Conservation (phyloP, 129 eudicot species). For the Pulicaria dysenterica region DNA sequence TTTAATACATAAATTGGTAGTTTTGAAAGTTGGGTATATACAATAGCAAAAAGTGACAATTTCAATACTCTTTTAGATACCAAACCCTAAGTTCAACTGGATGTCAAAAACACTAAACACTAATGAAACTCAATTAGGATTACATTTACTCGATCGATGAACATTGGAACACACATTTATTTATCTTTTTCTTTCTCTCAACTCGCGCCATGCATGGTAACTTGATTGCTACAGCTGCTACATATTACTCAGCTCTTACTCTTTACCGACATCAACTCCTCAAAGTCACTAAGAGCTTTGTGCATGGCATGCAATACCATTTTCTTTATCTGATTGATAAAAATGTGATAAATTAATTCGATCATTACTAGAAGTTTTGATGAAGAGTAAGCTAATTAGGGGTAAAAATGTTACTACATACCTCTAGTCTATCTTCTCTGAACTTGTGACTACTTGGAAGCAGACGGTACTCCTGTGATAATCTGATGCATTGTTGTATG, state of each 20-base stretch:
- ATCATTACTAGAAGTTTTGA: neutral
- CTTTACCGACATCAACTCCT: neutral
- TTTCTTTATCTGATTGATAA: conserved; percentile 55
- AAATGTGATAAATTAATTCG: neutral
- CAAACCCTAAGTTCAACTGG: too few species aligned
- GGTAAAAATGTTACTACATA: neutral
- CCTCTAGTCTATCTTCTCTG: conserved; percentile 85
- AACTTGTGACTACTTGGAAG: conserved; percentile 64
- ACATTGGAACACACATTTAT: too few species aligned
- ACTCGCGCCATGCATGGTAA: neutral
- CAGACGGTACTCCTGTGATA: conserved; percentile 64
- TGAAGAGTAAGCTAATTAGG: neutral
- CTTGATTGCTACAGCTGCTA: neutral
- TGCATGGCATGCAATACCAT: conserved; percentile 63
- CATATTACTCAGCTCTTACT: neutral
- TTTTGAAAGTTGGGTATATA: too few species aligned
- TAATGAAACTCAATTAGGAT: too few species aligned
- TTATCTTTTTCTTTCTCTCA: too few species aligned
- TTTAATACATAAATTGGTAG: too few species aligned
- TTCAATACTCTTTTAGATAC: too few species aligned
- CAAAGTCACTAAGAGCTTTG: conserved; percentile 46
- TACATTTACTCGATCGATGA: too few species aligned
- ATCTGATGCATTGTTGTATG: conserved; percentile 53
- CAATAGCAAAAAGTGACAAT: too few species aligned
- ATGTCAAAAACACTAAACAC: too few species aligned